Base-by-base conservation (phyloP, 2,329 filamentous ascomycete species). In the Pseudogymnoascus sp. region DNA sequence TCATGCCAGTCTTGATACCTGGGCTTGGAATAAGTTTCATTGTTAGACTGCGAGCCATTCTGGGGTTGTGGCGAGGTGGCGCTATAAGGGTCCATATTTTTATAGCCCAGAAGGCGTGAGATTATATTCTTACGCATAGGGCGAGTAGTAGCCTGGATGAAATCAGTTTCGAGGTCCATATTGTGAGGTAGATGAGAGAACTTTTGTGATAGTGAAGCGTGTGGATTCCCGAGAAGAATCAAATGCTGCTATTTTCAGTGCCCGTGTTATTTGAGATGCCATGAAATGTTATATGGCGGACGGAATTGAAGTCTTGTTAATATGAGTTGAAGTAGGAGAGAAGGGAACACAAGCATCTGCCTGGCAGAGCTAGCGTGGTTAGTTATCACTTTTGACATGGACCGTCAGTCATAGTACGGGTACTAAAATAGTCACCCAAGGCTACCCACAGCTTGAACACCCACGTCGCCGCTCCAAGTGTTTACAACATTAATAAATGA, bases 371-470 rank as follows among this genome's bases (percentile, higher is more conserved):
- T 55, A 31, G 45, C 45, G 45, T 4, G 26, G 45, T 33, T 55
- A 55, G 45, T 55, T 55, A 55, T 55, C 45, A 55, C 45, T 55
- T 55, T 55, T 55, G 45, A 33, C 26, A 6, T 55, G 29, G n/a
- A 12, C 45, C 6, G 29, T 33, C 49, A 12, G 26, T 55, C 26
- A 33, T 55, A 55, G 45, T 33, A 55, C 26, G 26, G 26, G n/a
- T 55, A 33, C 45, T 55, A 55, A 33, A 55, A 19, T 55, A 55
- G 45, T 33, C 45, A 33, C 14, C 45, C 26, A 55, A 52, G 6
- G 7, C 45, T 31, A 19, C 5, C 8, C 31, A n/a, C 21, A 45
- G 12, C 14, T 5, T 52, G 23, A n/a, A 23, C 16, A 52, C 16
- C n/a, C 29, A 33, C n/a, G 26, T 16, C 45, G n/a, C 2, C 41